These are phyloP conservation scores for Macrotyloma uniflorum DNA, from an alignment of 306 rosid genomes.

Conservation along the genomic window DNA sequence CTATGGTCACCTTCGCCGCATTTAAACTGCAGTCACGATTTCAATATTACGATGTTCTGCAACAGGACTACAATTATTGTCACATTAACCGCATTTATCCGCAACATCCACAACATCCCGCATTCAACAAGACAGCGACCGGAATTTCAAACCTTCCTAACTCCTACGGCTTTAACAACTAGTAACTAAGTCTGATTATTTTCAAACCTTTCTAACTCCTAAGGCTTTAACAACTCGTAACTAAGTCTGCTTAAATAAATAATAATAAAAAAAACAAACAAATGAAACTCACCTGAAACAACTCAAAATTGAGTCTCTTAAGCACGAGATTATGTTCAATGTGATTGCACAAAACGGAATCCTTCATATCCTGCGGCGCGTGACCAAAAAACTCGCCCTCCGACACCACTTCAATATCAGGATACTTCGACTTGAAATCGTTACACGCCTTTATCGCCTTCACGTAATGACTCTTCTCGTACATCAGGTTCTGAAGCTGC, in stretches of 20 bases:
- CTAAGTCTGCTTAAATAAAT: neutral
- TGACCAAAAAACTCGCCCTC: constrained; percentile 65
- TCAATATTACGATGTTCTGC: neutral
- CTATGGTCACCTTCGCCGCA: neutral
- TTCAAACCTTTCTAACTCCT: neutral
- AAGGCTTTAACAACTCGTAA: neutral
- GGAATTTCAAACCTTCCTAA: neutral
- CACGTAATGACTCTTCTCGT: constrained; percentile 77
- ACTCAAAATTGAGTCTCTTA: constrained; percentile 78
- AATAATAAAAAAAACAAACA: neutral
- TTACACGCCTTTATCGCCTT: constrained; percentile 88
- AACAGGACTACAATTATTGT: neutral
- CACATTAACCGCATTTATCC: neutral
- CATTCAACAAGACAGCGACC: neutral
- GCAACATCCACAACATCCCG: neutral
- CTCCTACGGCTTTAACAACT: neutral
- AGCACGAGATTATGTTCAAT: constrained; percentile 67
- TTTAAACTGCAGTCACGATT: neutral
- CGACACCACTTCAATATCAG: constrained; percentile 67
- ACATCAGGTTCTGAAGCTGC: constrained; percentile 82
- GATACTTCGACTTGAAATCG: constrained; percentile 74
- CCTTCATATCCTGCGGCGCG: constrained; percentile 60
- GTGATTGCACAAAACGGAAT: constrained; percentile 55
- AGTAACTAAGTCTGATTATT: neutral
- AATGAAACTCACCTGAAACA: constrained; percentile 54